Conservation (phyloP, 2,329 filamentous ascomycete genomes). For the Aspergillus ochraceus region DNA sequence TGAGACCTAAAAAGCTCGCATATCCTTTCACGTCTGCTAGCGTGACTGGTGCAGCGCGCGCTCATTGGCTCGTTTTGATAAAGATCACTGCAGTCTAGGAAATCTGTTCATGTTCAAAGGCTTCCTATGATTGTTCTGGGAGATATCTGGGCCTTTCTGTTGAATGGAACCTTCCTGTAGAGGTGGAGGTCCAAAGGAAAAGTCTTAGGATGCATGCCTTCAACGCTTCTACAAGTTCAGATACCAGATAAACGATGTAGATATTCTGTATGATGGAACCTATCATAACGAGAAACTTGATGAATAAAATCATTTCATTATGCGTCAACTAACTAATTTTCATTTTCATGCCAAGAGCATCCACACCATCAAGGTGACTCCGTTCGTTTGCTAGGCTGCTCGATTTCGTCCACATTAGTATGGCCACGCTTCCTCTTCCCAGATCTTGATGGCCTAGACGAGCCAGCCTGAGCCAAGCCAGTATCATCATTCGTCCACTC, state of each 20-base stretch:
- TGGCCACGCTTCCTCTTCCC: constrained; percentile 37
- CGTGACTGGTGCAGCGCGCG: background rate
- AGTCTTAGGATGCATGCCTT: too few relatives aligned
- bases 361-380: background rate
- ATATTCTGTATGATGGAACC: background rate
- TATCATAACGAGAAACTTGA: background rate
- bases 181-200: background rate
- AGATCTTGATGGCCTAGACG: constrained; percentile 16
- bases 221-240: too few relatives aligned
- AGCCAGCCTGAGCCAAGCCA: constrained; percentile 22
- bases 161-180: too few relatives aligned
- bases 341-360: background rate
- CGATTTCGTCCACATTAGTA: constrained; percentile 3
- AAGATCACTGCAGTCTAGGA: background rate
- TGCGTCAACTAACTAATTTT: background rate
- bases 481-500: constrained; percentile 63
- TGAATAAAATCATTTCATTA: background rate
- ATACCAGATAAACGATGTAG: background rate
- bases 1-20: background rate
- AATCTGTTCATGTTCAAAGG: background rate
- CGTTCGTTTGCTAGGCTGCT: background rate
- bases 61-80: background rate
- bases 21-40: background rate
- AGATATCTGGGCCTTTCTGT: background rate
- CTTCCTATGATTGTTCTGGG: background rate